Base-by-base conservation (phyloP, 371 early-diverging fungal species). In the Syncephalis fuscata region DNA sequence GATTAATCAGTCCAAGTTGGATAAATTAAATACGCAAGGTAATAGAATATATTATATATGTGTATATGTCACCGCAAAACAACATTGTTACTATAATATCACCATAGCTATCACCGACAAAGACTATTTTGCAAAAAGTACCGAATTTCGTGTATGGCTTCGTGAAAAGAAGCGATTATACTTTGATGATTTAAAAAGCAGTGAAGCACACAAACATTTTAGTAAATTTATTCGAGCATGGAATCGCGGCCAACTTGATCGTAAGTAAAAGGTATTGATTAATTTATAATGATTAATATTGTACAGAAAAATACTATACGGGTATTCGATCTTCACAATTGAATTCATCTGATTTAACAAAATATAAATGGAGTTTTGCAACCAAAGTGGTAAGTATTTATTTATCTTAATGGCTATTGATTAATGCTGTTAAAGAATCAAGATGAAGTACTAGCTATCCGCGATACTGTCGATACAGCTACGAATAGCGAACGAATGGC, bases 131-230 rank as follows among this genome's bases (percentile, higher is more conserved):
- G 64, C 66, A 39, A 79, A 81, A 39, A 70, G 82, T 19, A 66
- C 73, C n/a, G 81, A 84, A 46, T 88, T 88, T 55, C 66, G 82
- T 1, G 53, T 82, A 14, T 91, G 92, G 92, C 64, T 91, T 26
- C 69, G 64, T 24, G 78, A 84, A 50, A 54, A 72, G 27, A 84
- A 84, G 58, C 66, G 70, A 45, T 64, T 68, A 51, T 85, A 75
- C 55, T 77, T 88, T 62, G 75, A 75, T 48, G 86, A 87, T 38
- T 52, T 91, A 47, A 57, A 60, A 5, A 67, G 80, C 1, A 71
- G 74, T 27, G 77, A 84, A 19, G 62, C 84, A 1, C 70, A 78
- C 8, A 54, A 64, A 43, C 80, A 83, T 46, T 91, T 88, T 65
- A 71, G 59, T 23, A 86, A 84, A 25, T 86, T 86, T 64, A 80